Evolutionary conservation across 345 rosid species (phyloP).

Genomic region (Crucihimalaya himalaica): DNA sequence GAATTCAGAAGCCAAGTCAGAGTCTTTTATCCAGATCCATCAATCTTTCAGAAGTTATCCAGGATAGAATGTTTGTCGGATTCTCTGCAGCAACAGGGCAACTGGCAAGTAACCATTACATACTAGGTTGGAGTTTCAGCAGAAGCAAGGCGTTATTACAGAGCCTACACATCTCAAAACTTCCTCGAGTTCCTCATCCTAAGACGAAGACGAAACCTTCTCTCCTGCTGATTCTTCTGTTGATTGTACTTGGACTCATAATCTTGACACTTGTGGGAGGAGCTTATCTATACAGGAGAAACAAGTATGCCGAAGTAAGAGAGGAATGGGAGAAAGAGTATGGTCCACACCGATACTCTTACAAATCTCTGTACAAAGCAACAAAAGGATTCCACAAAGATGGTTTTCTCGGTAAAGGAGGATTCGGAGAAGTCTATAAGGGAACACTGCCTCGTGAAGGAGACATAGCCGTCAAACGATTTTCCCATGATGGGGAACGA

Average conservation of each 20-base stretch:
- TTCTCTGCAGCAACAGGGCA: slow-evolving; percentile 65
- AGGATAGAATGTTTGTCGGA: slow-evolving; percentile 55
- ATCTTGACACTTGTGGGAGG: slow-evolving; percentile 20
- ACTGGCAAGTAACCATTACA: slow-evolving; percentile 44
- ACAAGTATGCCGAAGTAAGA: slow-evolving; percentile 53
- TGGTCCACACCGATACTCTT: slow-evolving; percentile 59
- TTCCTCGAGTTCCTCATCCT: slow-evolving; percentile 53
- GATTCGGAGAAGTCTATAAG: slow-evolving; percentile 64
- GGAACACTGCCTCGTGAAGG: slow-evolving; percentile 45
- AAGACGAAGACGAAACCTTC: neutral
- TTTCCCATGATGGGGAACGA: slow-evolving; percentile 49
- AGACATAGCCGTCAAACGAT: slow-evolving; percentile 58
- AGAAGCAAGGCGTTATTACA: slow-evolving; percentile 46
- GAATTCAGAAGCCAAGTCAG: slow-evolving; percentile 38
- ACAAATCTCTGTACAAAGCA: slow-evolving; percentile 53
- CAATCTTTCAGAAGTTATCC: slow-evolving; percentile 48
- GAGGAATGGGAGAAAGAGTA: slow-evolving; percentile 71
- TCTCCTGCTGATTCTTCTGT: slow-evolving; percentile 26
- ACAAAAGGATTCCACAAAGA: slow-evolving; percentile 60
- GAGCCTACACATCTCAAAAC: slow-evolving; percentile 47
- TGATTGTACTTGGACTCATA: slow-evolving; percentile 26
- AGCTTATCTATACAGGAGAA: slow-evolving; percentile 41
- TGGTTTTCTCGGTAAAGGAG: slow-evolving; percentile 56
- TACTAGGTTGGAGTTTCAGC: slow-evolving; percentile 75
- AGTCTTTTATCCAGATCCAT: slow-evolving; percentile 50